A percentile compares a stretch with the other conserved stretches of the same genome.
These are phyloP conservation scores for Sclerotinia glacialis DNA, from an alignment of 2,329 filamentous ascomycete genomes.

Conservation along the genomic window DNA sequence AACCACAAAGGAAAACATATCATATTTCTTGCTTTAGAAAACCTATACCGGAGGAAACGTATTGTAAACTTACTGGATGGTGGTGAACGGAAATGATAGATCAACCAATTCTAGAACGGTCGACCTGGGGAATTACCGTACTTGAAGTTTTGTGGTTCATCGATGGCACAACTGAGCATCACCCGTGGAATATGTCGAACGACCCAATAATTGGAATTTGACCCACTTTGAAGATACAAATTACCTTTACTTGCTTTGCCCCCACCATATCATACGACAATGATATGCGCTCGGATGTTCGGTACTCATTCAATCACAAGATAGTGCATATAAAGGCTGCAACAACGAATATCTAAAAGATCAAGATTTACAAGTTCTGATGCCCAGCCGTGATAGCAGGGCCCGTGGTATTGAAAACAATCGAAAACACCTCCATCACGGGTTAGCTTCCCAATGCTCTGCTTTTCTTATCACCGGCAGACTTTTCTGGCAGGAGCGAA, in stretches of 20 bases:
- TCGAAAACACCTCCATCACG: not conserved
- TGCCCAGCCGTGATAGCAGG: not conserved
- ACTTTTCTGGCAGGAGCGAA: not conserved
- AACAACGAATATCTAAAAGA: not conserved
- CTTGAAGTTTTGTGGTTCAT: not conserved
- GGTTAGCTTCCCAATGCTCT: not conserved
- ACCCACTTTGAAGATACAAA: not conserved
- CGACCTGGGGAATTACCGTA: not conserved
- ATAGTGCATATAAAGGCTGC: not conserved
- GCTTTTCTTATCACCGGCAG: not conserved
- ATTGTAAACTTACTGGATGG: constrained; percentile 2
- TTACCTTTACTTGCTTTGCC: not conserved
- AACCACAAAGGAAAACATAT: not conserved
- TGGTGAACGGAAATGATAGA: not conserved
- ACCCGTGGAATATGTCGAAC: not conserved
- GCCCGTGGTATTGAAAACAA: not conserved
- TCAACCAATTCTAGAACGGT: not conserved
- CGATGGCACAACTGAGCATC: not conserved
- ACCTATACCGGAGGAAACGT: no score
- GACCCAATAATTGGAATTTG: not conserved
- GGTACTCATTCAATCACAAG: not conserved
- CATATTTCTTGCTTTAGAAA: not conserved
- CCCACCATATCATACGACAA: not conserved
- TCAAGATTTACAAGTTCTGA: not conserved
- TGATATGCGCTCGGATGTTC: not conserved